Conservation (phyloP, 139 green algal species). For the Medakamo hakoo region DNA sequence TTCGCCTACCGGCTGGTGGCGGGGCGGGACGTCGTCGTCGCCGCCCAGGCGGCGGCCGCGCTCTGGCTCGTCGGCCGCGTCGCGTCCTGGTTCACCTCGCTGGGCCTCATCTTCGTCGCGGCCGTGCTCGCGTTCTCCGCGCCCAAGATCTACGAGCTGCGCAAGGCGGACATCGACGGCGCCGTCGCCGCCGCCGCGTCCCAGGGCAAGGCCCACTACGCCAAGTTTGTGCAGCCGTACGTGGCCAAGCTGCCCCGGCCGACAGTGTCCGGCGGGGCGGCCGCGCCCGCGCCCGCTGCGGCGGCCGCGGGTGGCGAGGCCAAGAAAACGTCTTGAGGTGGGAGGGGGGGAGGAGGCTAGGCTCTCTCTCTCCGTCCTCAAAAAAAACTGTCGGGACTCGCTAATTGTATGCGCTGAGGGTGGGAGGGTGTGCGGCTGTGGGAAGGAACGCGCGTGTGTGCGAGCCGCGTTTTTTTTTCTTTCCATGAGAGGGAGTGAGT, state of each 20-base stretch:
- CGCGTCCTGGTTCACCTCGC: constrained; percentile 10
- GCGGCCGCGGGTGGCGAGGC: no score
- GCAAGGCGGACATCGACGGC: constrained; percentile 22
- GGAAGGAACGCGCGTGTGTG: no score
- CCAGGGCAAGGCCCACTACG: constrained; percentile 14
- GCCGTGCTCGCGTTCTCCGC: constrained; percentile 16
- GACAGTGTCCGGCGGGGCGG: no score
- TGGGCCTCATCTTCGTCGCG: constrained; percentile 6
- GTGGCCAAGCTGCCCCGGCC: background rate
- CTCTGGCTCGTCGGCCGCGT: constrained; percentile 14
- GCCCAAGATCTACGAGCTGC: constrained; percentile 26
- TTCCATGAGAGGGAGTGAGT: no score
- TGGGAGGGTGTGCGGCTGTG: no score
- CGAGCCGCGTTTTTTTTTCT: no score
- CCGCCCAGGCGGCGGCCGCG: constrained; percentile 8
- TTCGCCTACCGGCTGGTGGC: background rate
- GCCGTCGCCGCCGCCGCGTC: constrained; percentile 2
- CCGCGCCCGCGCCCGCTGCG: no score
- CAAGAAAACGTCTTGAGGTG: background rate
- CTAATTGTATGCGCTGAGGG: no score
- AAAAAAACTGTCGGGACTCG: no score
- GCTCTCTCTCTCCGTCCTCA: no score
- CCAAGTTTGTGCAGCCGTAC: constrained; percentile 17
- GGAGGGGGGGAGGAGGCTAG: background rate
- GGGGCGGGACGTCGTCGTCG: background rate